phyloP scores from a whole-genome alignment of 2,329 filamentous ascomycete species.

The Diaporthe eres region DNA sequence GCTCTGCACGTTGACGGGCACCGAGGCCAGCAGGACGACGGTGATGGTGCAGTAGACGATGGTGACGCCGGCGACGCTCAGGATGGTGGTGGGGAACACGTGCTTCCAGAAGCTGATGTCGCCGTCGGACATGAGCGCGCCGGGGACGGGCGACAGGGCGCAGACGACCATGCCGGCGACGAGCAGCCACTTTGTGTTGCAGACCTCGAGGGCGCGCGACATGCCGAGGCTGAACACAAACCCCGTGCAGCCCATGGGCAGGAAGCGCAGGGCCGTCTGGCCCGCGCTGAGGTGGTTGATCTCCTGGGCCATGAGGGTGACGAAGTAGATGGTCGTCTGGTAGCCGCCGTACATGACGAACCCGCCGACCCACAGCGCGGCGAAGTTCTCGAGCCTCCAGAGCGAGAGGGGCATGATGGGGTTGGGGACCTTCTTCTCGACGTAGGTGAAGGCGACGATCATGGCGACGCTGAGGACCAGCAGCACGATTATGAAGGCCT shows the following conservation, averaged over 20 bases:
- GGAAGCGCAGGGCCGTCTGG: conserved; percentile 55
- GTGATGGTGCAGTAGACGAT: conserved; percentile 58
- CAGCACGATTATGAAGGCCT: conserved; percentile 59
- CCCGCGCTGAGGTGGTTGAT: conserved; percentile 55
- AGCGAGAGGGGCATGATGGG: conserved; percentile 61
- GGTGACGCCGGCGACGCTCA: conserved; percentile 56
- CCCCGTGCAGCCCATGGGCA: conserved; percentile 57
- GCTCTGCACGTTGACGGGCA: conserved; percentile 57
- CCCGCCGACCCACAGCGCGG: conserved; percentile 59
- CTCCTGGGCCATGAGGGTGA: conserved; percentile 57
- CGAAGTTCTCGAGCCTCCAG: conserved; percentile 62
- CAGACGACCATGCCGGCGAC: conserved; percentile 52
- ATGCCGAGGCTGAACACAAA: conserved; percentile 54
- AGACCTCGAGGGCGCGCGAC: conserved; percentile 53
- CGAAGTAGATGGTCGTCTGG: conserved; percentile 58
- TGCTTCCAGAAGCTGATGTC: conserved; percentile 53
- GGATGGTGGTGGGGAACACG: conserved; percentile 54
- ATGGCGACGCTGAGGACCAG: conserved; percentile 55
- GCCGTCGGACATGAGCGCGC: conserved; percentile 44
- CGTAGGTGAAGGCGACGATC: conserved; percentile 54
- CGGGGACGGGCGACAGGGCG: conserved; percentile 55
- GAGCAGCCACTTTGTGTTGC: conserved; percentile 55
- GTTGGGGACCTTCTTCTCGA: conserved; percentile 59
- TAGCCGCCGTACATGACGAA: conserved; percentile 60
- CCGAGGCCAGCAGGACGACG: conserved; percentile 55